Base-by-base conservation (phyloP, 768 basidiomycete genomes). In the Phanerochaete carnosa region DNA sequence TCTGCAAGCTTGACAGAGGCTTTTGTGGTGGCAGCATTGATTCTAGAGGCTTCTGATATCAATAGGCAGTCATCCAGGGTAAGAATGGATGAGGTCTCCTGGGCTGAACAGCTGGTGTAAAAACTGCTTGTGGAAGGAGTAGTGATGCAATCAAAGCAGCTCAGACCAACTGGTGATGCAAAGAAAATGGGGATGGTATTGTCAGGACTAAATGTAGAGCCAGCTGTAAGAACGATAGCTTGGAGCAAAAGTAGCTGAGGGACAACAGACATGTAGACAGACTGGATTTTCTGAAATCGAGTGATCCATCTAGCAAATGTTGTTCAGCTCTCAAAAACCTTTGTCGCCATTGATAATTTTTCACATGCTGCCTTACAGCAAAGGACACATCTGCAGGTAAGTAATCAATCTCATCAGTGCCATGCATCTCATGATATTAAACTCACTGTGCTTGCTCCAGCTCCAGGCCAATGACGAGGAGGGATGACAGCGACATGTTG, bases 1-100 rank as follows among this genome's bases (percentile, higher is more conserved):
- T 71, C 67, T 1, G 66, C 45, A 19, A 53, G 66, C 13, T 60
- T 47, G 33, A n/a, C 0, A 37, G 8, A n/a, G 37, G 19, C 19
- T 39, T 19, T 9, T 9, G 9, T 39, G 37, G n/a, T n/a, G n/a
- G n/a, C n/a, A n/a, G n/a, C n/a, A n/a, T n/a, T n/a, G n/a, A n/a
- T n/a, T n/a, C n/a, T n/a, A n/a, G n/a, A n/a, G n/a, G n/a, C n/a
- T n/a, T n/a, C n/a, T n/a, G n/a, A n/a, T n/a, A n/a, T n/a, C n/a
- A n/a, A n/a, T n/a, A n/a, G n/a, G n/a, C n/a, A n/a, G n/a, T n/a
- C n/a, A n/a, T n/a, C n/a, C n/a, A n/a, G n/a, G n/a, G n/a, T n/a
- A n/a, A n/a, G n/a, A n/a, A n/a, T n/a, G n/a, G n/a, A n/a, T n/a
- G n/a, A n/a, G n/a, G n/a, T n/a, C n/a, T n/a, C n/a, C n/a, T n/a